Conservation (phyloP, 352 stramenopile species). For the Pythium brassicae region DNA sequence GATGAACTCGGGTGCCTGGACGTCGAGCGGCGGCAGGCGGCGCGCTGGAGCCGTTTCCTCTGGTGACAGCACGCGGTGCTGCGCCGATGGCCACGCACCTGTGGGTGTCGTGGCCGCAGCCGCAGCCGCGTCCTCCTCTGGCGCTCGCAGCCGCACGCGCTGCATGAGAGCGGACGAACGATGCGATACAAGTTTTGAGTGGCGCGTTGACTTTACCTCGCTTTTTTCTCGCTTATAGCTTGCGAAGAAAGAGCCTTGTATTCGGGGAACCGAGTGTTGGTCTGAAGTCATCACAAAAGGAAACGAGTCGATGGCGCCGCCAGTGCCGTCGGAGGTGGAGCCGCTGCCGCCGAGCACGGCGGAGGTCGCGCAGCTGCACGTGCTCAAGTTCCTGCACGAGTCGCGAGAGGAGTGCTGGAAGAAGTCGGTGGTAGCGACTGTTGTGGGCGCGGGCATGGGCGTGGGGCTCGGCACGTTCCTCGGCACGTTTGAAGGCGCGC, state of each 20-base stretch:
- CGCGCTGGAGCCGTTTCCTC: slow-evolving; percentile 15
- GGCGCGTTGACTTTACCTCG: too few relatives aligned
- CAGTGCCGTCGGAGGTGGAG: too few relatives aligned
- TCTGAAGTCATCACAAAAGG: neutral
- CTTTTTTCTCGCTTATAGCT: too few relatives aligned
- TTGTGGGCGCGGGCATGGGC: slow-evolving; percentile 70
- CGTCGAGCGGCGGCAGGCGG: slow-evolving; percentile 50
- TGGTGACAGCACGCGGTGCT: slow-evolving; percentile 9
- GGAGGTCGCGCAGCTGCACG: slow-evolving; percentile 37
- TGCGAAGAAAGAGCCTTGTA: too few relatives aligned
- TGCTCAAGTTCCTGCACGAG: slow-evolving; percentile 74
- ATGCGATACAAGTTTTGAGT: neutral
- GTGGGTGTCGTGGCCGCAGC: neutral
- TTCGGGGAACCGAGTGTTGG: too few relatives aligned
- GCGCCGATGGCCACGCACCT: slow-evolving; percentile 19
- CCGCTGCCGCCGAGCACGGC: slow-evolving; percentile 14
- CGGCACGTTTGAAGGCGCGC: slow-evolving; percentile 83
- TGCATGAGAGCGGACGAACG: slow-evolving; percentile 4
- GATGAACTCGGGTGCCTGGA: slow-evolving; percentile 79
- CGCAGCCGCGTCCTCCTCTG: slow-evolving; percentile 32
- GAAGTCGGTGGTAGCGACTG: slow-evolving; percentile 73
- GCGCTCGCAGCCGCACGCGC: slow-evolving; percentile 61
- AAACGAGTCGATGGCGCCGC: slow-evolving; percentile 4
- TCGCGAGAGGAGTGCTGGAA: slow-evolving; percentile 82
- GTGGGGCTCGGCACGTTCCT: slow-evolving; percentile 82